Evolutionary conservation across 495 filamentous ascomycete genomes (phyloP).

Genomic region (Friedmanniomyces simplex): DNA sequence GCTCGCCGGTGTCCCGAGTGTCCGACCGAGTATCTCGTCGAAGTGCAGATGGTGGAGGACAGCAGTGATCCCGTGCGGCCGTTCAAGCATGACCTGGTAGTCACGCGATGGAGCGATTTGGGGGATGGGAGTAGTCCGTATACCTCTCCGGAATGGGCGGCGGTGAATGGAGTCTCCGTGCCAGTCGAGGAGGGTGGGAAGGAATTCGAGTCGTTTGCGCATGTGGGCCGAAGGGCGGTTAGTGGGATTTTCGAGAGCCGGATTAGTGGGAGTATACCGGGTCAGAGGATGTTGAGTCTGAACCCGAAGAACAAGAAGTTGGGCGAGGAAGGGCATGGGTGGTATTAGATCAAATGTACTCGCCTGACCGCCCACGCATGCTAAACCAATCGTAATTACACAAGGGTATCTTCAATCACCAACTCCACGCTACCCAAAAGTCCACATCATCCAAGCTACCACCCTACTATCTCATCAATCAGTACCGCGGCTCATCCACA

Average conservation of each 20-base stretch:
- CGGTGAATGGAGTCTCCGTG: slow-evolving; percentile 34
- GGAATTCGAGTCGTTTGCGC: slow-evolving; percentile 42
- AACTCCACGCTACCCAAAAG: neutral
- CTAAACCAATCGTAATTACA: neutral
- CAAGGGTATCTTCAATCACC: neutral
- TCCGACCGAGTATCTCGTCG: slow-evolving; percentile 50
- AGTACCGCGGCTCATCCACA: neutral
- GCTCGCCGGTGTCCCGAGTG: slow-evolving; percentile 50
- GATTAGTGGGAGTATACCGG: slow-evolving; percentile 44
- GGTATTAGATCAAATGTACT: too few species aligned
- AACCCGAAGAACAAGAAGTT: slow-evolving; percentile 41
- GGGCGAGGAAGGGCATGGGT: slow-evolving; percentile 39
- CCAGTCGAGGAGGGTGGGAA: slow-evolving; percentile 7
- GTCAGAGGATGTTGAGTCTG: slow-evolving; percentile 45
- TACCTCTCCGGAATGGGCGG: slow-evolving; percentile 38
- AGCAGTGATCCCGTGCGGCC: slow-evolving; percentile 22
- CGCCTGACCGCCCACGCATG: too few species aligned
- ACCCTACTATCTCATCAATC: too few species aligned
- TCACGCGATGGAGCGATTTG: slow-evolving; percentile 51
- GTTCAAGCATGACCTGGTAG: slow-evolving; percentile 49
- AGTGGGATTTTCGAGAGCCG: slow-evolving; percentile 47
- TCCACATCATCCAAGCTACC: neutral
- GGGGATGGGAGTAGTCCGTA: slow-evolving; percentile 40
- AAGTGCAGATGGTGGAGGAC: slow-evolving; percentile 47
- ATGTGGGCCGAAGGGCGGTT: slow-evolving; percentile 42